These are phyloP conservation scores for Colletotrichum lupini DNA, from an alignment of 2,329 filamentous ascomycete genomes.

Conservation along the genomic window DNA sequence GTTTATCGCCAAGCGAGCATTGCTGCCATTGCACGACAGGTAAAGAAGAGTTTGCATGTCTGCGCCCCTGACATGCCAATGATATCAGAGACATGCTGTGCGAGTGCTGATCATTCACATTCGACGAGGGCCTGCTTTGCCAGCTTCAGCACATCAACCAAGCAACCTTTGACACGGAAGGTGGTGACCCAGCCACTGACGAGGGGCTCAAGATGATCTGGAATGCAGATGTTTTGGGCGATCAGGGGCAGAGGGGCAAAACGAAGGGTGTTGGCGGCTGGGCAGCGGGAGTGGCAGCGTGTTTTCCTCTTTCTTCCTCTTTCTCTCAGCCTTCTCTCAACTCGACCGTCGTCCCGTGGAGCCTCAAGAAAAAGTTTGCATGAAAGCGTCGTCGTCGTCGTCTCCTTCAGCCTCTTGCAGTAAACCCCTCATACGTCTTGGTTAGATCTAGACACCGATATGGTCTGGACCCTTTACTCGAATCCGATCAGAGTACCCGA, in stretches of 20 bases:
- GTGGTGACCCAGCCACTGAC: not conserved
- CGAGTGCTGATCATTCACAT: not conserved
- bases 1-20: not conserved
- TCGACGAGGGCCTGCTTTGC: not conserved
- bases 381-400: not conserved
- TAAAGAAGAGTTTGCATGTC: not conserved
- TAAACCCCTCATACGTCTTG: not conserved
- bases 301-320: not conserved
- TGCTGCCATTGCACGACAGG: not conserved
- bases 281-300: not conserved
- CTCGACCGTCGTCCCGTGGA: not conserved
- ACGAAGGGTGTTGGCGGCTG: not conserved
- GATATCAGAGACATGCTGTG: not conserved
- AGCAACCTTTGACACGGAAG: not conserved
- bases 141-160: not conserved
- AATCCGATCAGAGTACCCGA: not conserved
- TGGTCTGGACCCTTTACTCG: not conserved
- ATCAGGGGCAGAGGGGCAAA: not conserved
- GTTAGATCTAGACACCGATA: not conserved
- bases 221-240: not conserved
- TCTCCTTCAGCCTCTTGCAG: not conserved
- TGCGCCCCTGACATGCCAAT: slow-evolving; percentile 4
- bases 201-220: not conserved
- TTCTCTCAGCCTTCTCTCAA: not conserved
- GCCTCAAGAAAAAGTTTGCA: not conserved